Evolutionary conservation across 306 rosid species (phyloP).

Genomic region (Hylodesmum podocarpum): DNA sequence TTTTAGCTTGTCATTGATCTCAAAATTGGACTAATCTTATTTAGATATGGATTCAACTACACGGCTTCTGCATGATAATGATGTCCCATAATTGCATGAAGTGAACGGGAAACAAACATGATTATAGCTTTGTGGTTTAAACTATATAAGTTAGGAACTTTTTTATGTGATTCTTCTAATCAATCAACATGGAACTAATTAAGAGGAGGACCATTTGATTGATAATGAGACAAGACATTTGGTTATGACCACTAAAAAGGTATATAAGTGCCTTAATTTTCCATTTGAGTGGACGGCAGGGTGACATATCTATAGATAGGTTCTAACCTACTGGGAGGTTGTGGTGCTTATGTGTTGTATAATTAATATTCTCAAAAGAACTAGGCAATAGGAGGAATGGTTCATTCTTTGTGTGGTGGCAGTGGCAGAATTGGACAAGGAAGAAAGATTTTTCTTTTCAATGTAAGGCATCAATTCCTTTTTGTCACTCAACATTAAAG

Average conservation of each 20-base stretch:
- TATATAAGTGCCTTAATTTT: not conserved
- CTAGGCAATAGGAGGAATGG: not conserved
- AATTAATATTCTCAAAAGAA: not conserved
- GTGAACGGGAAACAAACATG: constrained; percentile 26
- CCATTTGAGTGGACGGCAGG: constrained; percentile 11
- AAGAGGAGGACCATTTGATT: constrained; percentile 15
- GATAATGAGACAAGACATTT: constrained; percentile 24
- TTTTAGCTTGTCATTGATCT: not conserved
- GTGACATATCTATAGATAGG: not conserved
- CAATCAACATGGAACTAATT: not conserved
- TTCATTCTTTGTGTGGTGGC: constrained; percentile 19
- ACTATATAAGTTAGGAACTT: not conserved
- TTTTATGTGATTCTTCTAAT: constrained; percentile 20
- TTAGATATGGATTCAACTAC: not conserved
- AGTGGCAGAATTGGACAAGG: not conserved
- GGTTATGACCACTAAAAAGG: constrained; percentile 19
- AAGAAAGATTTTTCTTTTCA: constrained; percentile 22
- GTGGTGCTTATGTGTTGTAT: not conserved
- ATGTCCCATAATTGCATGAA: constrained; percentile 24
- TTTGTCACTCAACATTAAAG: not conserved
- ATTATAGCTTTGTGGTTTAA: not conserved
- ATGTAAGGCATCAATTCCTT: constrained; percentile 10
- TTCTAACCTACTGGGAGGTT: not conserved
- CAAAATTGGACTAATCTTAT: not conserved
- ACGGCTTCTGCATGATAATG: not conserved